phyloP scores from a whole-genome alignment of 2,329 filamentous ascomycete species.

The Aspergillus udagawae region DNA sequence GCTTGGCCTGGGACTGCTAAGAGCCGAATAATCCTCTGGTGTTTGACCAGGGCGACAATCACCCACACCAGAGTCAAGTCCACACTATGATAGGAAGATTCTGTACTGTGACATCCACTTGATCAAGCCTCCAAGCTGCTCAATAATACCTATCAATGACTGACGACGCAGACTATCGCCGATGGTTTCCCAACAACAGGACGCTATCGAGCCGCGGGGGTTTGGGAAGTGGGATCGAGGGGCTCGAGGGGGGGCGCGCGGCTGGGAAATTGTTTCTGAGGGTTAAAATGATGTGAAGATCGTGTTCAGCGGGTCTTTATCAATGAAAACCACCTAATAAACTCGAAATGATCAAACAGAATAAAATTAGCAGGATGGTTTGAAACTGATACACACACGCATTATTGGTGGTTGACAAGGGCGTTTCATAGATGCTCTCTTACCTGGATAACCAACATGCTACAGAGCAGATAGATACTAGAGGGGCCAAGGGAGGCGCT shows the following conservation, averaged over 20 bases:
- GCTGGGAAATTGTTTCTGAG: neutral
- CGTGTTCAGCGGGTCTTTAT: neutral
- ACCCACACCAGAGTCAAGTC: neutral
- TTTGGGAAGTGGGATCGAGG: neutral
- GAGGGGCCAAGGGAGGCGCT: neutral
- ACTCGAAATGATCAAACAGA: neutral
- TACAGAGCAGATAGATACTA: too few species aligned
- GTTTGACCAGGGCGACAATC: neutral
- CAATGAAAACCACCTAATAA: neutral
- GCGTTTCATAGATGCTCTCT: neutral
- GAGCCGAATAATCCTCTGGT: neutral
- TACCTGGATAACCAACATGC: too few species aligned
- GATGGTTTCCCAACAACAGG: neutral
- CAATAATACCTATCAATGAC: neutral
- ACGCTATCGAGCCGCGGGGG: neutral
- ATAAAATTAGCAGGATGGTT: neutral
- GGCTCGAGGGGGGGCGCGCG: neutral
- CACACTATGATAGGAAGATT: neutral
- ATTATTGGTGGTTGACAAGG: neutral
- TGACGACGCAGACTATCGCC: neutral
- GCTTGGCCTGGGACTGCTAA: neutral
- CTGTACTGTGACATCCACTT: neutral
- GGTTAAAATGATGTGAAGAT: neutral
- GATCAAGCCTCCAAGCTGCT: neutral
- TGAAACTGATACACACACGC: neutral